Percentiles rank a stretch among this genome's conserved stretches.
phyloP scores from a whole-genome alignment of 768 basidiomycete species.

The Suillus luteus region DNA sequence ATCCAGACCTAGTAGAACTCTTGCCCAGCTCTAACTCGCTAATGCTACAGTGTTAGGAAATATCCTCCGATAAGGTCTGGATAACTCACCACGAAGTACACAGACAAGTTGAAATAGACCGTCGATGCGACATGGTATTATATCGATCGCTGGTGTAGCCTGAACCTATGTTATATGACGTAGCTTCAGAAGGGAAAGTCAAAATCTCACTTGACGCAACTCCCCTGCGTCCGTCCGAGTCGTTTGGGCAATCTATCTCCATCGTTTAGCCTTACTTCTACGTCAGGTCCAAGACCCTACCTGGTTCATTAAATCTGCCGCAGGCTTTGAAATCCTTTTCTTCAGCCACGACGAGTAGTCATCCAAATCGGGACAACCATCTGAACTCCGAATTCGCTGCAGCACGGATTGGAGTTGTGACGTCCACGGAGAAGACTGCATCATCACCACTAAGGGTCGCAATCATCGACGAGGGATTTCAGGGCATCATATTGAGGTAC shows the following conservation, averaged over 20 bases:
- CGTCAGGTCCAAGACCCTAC: slow-evolving; percentile 18
- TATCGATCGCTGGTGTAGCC: neutral
- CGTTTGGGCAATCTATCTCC: neutral
- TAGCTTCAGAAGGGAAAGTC: neutral
- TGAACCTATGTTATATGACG: neutral
- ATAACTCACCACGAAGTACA: slow-evolving; percentile 9
- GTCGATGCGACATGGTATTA: slow-evolving; percentile 24
- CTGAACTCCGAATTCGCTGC: slow-evolving; percentile 26
- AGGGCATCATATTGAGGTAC: neutral
- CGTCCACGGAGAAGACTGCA: slow-evolving; percentile 46
- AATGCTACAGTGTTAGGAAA: slow-evolving; percentile 5
- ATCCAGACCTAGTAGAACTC: slow-evolving; percentile 25
- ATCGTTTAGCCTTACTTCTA: neutral
- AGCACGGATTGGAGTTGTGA: slow-evolving; percentile 44
- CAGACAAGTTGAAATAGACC: slow-evolving; percentile 21
- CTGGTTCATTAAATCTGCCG: slow-evolving; percentile 30
- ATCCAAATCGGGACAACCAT: slow-evolving; percentile 15
- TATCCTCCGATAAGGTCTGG: neutral
- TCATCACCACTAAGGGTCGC: neutral
- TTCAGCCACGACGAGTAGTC: slow-evolving; percentile 34
- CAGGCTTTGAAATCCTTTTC: slow-evolving; percentile 31
- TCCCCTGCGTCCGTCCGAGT: neutral
- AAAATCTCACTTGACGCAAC: neutral
- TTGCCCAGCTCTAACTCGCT: slow-evolving; percentile 20
- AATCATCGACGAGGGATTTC: neutral